These are phyloP conservation scores for Stemphylium lycopersici DNA, from an alignment of 2,329 filamentous ascomycete species.

Conservation along the genomic window DNA sequence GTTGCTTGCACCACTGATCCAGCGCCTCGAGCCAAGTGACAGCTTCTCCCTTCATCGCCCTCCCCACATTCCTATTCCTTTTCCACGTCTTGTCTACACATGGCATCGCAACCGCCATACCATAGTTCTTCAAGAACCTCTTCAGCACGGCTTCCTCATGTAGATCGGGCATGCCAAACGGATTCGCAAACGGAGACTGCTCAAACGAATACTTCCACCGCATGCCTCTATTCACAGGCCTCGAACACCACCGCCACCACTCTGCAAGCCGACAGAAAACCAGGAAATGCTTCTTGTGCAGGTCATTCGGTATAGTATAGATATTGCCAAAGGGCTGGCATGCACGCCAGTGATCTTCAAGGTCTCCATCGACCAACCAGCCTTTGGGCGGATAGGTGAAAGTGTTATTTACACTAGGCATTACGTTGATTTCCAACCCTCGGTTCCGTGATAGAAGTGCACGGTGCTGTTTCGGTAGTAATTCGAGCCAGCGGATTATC, in stretches of 20 bases:
- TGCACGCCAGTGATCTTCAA: conserved; percentile 28
- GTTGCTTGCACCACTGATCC: conserved; percentile 2
- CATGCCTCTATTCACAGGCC: not conserved
- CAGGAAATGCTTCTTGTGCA: conserved; percentile 22
- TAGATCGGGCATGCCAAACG: conserved; percentile 1
- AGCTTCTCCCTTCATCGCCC: conserved; percentile 9
- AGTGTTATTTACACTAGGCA: conserved; percentile 5
- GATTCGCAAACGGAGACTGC: conserved; percentile 5
- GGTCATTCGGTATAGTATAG: conserved; percentile 11
- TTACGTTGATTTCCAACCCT: conserved; percentile 16
- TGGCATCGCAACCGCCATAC: conserved; percentile 7
- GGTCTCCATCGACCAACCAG: conserved; percentile 16
- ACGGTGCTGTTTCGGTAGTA: conserved; percentile 23
- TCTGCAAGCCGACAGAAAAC: conserved; percentile 23
- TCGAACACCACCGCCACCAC: conserved; percentile 20
- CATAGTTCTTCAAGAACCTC: conserved; percentile 5
- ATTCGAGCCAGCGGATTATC: conserved; percentile 21
- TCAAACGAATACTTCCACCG: conserved; percentile 19
- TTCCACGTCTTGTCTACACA: conserved; percentile 14
- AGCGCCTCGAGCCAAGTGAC: conserved; percentile 11
- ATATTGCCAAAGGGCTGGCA: conserved; percentile 34
- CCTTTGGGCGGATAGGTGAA: conserved; percentile 26
- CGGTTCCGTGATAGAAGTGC: conserved; percentile 24
- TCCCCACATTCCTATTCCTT: not conserved
- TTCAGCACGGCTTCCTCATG: not conserved